phyloP scores from a whole-genome alignment of 768 basidiomycete genomes.

The Leccinellum albellum region DNA sequence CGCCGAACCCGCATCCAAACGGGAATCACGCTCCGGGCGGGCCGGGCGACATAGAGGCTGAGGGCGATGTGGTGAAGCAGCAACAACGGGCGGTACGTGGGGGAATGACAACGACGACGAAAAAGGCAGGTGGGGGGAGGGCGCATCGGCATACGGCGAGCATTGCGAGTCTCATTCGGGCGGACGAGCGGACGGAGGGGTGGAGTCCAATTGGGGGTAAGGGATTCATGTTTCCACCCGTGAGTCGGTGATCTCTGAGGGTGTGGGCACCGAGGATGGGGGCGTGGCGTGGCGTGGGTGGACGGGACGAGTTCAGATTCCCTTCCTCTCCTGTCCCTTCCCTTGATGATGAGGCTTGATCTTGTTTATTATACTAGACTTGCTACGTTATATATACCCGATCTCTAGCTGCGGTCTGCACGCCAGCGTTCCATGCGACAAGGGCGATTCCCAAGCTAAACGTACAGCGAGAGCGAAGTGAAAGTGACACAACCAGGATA shows the following conservation, averaged over 20 bases:
- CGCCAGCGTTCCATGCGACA: too few relatives aligned
- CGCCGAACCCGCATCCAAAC: conserved; percentile 43
- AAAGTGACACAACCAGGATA: too few relatives aligned
- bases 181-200: conserved; percentile 72
- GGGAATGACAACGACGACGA: conserved; percentile 1
- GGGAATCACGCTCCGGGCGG: not conserved
- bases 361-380: too few relatives aligned
- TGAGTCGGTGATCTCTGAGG: conserved; percentile 16
- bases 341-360: not conserved
- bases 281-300: too few relatives aligned
- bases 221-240: conserved; percentile 50
- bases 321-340: not conserved
- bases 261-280: too few relatives aligned
- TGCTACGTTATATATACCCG: too few relatives aligned
- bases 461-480: too few relatives aligned
- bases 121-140: conserved; percentile 23
- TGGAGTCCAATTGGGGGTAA: conserved; percentile 70
- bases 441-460: too few relatives aligned
- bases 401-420: too few relatives aligned
- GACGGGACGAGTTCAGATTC: not conserved
- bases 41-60: not conserved
- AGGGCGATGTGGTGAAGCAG: not conserved
- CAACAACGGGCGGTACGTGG: conserved; percentile 6
- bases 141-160: conserved; percentile 78
- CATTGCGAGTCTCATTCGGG: conserved; percentile 76